Evolutionary conservation across 2,329 filamentous ascomycete species (phyloP).

Genomic region (Thyridium curvatum): DNA sequence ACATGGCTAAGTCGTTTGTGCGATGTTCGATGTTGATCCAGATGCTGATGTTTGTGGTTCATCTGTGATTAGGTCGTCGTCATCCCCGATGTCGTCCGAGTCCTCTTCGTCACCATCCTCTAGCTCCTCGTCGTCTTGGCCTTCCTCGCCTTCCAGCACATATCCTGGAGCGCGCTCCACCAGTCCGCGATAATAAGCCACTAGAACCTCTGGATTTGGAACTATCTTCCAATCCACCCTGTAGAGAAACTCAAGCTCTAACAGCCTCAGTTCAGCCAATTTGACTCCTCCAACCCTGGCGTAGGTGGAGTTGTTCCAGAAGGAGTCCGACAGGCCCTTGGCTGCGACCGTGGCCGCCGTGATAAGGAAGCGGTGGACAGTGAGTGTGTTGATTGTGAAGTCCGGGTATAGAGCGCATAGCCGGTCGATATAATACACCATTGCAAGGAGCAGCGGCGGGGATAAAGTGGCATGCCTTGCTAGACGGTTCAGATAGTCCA

Average conservation of each 20-base stretch:
- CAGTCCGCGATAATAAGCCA: constrained; percentile 86
- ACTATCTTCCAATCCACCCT: constrained; percentile 96
- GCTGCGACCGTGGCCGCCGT: constrained; percentile 92
- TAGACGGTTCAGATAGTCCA: constrained; percentile 86
- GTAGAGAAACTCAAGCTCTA: constrained; percentile 91
- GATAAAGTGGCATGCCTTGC: constrained; percentile 91
- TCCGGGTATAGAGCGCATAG: constrained; percentile 87
- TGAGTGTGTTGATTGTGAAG: constrained; percentile 94
- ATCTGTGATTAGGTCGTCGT: constrained; percentile 15
- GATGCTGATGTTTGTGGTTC: too few species aligned
- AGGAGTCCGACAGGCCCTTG: constrained; percentile 92
- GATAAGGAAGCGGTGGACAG: constrained; percentile 95
- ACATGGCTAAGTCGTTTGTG: too few species aligned
- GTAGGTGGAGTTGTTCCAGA: constrained; percentile 98
- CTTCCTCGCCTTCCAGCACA: constrained; percentile 34
- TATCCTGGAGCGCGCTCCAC: constrained; percentile 62
- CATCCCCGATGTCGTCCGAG: constrained; percentile 21
- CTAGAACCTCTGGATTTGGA: constrained; percentile 85
- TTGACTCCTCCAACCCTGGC: constrained; percentile 90
- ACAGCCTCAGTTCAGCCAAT: constrained; percentile 77
- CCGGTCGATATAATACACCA: constrained; percentile 98
- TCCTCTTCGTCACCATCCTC: constrained; percentile 24
- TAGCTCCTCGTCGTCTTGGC: constrained; percentile 20
- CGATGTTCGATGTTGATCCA: too few species aligned
- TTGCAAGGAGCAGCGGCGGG: constrained; percentile 89